Evolutionary conservation across 768 basidiomycete genomes (phyloP), one percentile per base, ranked within the genome.

Genomic region (Boletus rubescentipes): DNA sequence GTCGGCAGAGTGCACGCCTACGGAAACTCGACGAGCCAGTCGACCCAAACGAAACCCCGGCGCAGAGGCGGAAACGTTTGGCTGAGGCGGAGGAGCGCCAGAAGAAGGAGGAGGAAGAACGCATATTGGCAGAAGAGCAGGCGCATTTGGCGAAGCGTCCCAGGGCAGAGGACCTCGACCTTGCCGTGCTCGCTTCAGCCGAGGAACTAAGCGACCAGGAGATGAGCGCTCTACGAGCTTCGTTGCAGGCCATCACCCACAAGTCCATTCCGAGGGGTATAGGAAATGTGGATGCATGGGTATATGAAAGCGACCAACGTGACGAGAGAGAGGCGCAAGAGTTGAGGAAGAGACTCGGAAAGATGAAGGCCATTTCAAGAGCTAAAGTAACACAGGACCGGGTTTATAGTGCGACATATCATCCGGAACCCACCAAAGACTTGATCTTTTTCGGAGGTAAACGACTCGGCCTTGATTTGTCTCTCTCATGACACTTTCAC

Each of bases 401-500:
- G 20, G 65, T 93, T 1, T 93, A 93, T 61, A 85, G 86, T 57
- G 85, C 87, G 31, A 83, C 82, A 14, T 93, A 88, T 67, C 91
- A 93, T 65, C 89, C 91, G 5, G 90, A 90, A 59, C 75, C 78
- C 18, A 80, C 84, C 12, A 91, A 89, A 61, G 91, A 93, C 68
- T 68, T 93, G 12, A 79, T 93, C n/a, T 92, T 93, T 66, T 90
- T 93, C 66, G 91, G 91, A 67, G 89, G 89, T 87, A 54, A 55
- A 62, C 51, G 2, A 14, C 9, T 41, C 20, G 5, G 4, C 0
- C 35, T 34, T 31, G 5, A 10, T 31, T 36, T 39, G 29, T 30
- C n/a, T 39, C 34, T 38, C 23, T 41, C 53, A 30, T 62, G 34
- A 50, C 34, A 16, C 10, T n/a, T 39, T 29, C n/a, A 47, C 42